These are phyloP conservation scores for Euphorbia schlechtendalii DNA, from an alignment of 441 rosid species.

Conservation along the genomic window DNA sequence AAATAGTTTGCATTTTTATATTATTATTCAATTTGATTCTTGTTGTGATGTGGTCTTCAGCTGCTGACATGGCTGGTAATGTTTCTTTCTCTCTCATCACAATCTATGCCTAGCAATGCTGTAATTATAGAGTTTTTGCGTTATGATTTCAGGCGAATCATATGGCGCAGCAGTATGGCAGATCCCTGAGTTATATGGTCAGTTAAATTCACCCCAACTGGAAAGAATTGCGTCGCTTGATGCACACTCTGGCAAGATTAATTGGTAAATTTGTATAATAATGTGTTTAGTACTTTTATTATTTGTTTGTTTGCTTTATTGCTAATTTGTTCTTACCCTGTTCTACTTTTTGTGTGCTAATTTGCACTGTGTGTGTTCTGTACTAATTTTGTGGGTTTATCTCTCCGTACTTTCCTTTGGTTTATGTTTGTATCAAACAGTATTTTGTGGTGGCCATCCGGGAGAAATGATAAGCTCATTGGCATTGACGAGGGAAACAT, in stretches of 20 bases:
- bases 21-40: neutral
- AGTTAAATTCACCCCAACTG: constrained; percentile 69
- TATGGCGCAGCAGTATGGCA: constrained; percentile 88
- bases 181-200: constrained; percentile 91
- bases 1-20: neutral
- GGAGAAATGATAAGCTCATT: constrained; percentile 74
- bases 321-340: neutral
- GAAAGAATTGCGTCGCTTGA: constrained; percentile 81
- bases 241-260: constrained; percentile 66
- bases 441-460: constrained; percentile 91
- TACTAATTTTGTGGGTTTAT: neutral
- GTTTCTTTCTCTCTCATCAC: too few species aligned
- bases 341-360: too few species aligned
- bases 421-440: constrained; percentile 28
- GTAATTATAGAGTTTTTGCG: neutral
- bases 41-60: neutral
- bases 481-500: constrained; percentile 79
- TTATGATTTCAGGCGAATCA: constrained; percentile 51
- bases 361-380: neutral
- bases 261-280: constrained; percentile 46
- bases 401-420: constrained; percentile 6
- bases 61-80: too few species aligned
- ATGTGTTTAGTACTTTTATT: neutral
- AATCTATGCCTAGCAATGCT: too few species aligned
- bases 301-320: neutral